Conservation (phyloP, 2,329 filamentous ascomycete genomes). For the Colletotrichum sp. region DNA sequence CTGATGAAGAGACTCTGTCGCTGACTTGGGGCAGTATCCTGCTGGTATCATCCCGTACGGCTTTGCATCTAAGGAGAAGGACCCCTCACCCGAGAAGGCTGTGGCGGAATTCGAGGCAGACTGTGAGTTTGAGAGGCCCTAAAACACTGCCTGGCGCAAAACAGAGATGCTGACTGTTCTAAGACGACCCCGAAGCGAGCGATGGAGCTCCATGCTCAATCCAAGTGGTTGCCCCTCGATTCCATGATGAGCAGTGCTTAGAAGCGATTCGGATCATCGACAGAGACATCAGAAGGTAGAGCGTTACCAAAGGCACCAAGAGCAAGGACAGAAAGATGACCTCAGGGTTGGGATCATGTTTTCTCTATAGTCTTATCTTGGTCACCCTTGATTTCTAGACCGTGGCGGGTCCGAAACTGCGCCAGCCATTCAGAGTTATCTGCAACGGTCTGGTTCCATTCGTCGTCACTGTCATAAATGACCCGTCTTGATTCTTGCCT, state of each 20-base stretch:
- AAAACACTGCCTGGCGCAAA: too few species aligned
- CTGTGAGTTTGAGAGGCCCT: conserved; percentile 29
- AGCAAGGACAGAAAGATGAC: background rate
- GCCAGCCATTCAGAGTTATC: conserved; percentile 31
- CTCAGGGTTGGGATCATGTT: background rate
- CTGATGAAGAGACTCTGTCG: background rate
- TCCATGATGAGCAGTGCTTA: conserved; percentile 53
- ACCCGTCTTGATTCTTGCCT: conserved; percentile 28
- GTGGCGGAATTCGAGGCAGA: conserved; percentile 33
- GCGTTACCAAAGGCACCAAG: background rate
- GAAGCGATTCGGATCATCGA: conserved; percentile 34
- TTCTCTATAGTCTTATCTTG: background rate
- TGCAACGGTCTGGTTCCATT: conserved; percentile 31
- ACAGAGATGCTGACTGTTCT: background rate
- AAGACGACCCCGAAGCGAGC: conserved; percentile 43
- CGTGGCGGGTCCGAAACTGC: conserved; percentile 23
- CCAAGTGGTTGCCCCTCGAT: conserved; percentile 48
- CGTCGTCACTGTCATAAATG: conserved; percentile 27
- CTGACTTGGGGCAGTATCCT: conserved; percentile 43
- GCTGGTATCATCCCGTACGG: conserved; percentile 52
- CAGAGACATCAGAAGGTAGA: background rate
- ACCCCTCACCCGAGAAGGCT: conserved; percentile 33
- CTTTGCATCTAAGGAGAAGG: conserved; percentile 43
- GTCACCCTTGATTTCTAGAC: background rate
- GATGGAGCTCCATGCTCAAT: conserved; percentile 51